Percentiles rank a stretch among this genome's conserved stretches.
phyloP scores from a whole-genome alignment of 768 basidiomycete genomes.

The Suillus subalutaceus region DNA sequence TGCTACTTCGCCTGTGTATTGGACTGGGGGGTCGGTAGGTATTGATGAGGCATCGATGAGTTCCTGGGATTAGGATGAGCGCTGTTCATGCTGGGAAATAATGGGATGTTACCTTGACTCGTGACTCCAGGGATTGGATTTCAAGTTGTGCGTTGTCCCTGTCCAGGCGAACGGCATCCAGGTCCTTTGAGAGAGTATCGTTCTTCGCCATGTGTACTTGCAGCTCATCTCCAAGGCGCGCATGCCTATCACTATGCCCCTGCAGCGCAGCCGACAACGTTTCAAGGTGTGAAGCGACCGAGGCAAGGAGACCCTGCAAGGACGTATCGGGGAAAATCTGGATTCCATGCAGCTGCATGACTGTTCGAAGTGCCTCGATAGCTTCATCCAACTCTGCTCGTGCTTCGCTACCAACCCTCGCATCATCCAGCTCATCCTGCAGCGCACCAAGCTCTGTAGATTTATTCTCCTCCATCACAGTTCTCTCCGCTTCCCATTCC shows the following conservation, averaged over 20 bases:
- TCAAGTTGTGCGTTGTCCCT: constrained; percentile 52
- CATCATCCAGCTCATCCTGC: constrained; percentile 50
- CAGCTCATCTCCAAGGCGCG: constrained; percentile 55
- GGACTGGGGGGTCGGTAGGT: constrained; percentile 29
- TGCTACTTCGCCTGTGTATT: constrained; percentile 47
- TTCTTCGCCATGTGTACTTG: constrained; percentile 47
- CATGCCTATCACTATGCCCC: constrained; percentile 40
- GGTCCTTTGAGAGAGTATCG: constrained; percentile 49
- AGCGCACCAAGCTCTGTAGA: constrained; percentile 47
- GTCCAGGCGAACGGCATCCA: constrained; percentile 57
- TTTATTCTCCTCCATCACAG: constrained; percentile 48
- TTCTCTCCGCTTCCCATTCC: constrained; percentile 30
- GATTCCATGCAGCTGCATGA: constrained; percentile 62
- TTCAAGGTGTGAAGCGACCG: constrained; percentile 55
- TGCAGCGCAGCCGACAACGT: constrained; percentile 49
- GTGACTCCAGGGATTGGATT: constrained; percentile 40
- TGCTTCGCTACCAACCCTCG: constrained; percentile 41
- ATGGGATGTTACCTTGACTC: constrained; percentile 36
- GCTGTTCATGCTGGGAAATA: not conserved
- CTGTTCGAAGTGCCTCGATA: constrained; percentile 45
- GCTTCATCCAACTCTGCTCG: constrained; percentile 56
- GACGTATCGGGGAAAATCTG: constrained; percentile 51
- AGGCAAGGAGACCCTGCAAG: constrained; percentile 48
- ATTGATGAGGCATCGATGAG: constrained; percentile 22
- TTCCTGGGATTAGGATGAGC: constrained; percentile 23